Evolutionary conservation across 2,329 filamentous ascomycete genomes (phyloP), one percentile per base, ranked within the genome.

Genomic region (Chalaropsis thielavioides): DNA sequence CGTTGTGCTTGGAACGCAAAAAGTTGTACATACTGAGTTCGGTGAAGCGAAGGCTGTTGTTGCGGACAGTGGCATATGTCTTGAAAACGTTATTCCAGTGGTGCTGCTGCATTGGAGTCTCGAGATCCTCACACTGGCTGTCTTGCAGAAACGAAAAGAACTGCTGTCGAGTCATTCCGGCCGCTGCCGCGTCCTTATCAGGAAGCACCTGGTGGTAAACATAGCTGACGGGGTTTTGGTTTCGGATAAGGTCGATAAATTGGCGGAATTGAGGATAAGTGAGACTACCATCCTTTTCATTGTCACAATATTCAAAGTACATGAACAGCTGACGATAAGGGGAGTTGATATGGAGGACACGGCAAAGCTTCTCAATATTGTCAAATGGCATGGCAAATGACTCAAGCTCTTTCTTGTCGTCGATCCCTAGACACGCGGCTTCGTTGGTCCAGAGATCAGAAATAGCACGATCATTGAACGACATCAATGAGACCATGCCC

Each of bases 341-440:
- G 71, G 89, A 90, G 74, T 96, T 92, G 71, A 99, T 96, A 73
- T 97, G 92, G 59, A 97, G 79, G 71, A 87, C 92, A 67, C 88
- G 88, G 76, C 94, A 97, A 15, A 97, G 81, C 67, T 86, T 85
- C 72, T 92, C 87, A 38, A 96, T 87, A 11, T 88, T 89, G 17
- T 81, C 79, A 64, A 95, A 83, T 69, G 92, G 86, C 63, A 97
- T 84, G 64, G 82, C 83, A 5, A 79, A 74, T 2, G 74, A 72
- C 64, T 80, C 78, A 8, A 77, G 74, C 62, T 75, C 76, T 3
- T 78, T 76, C 13, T 76, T 73, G 63, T 73, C 75, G 6, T 80
- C 81, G 11, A 80, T 78, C 68, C 82, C 84, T 65, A 87, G 81
- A 71, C 85, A 86, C 38, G 81, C 79, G 84, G 95, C 94, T 73